These are phyloP conservation scores for Jamesozyma jinghongensis DNA, from an alignment of 805 yeast genomes.

Conservation along the genomic window DNA sequence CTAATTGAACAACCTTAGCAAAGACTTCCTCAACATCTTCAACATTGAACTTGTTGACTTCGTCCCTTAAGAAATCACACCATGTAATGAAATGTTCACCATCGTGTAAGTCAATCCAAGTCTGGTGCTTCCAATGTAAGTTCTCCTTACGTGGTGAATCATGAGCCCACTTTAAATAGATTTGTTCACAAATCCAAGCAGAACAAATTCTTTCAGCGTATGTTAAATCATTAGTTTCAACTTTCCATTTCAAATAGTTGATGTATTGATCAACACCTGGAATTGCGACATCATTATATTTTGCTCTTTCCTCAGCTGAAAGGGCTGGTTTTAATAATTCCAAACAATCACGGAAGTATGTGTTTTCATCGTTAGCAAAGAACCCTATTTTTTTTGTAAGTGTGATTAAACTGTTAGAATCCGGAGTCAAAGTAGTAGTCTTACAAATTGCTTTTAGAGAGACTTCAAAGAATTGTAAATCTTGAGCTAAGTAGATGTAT, in stretches of 20 bases:
- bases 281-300: conserved; percentile 9
- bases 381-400: conserved; percentile 45
- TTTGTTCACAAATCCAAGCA: conserved; percentile 40
- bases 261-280: conserved; percentile 35
- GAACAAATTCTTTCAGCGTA: conserved; percentile 38
- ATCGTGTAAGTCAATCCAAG: conserved; percentile 45
- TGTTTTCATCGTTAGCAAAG: conserved; percentile 40
- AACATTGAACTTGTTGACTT: conserved; percentile 34
- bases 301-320: conserved; percentile 7
- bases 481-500: conserved; percentile 41
- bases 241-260: conserved; percentile 28
- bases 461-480: conserved; percentile 38
- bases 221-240: conserved; percentile 18
- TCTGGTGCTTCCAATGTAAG: conserved; percentile 39
- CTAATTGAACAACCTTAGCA: conserved; percentile 32
- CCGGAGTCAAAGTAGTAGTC: conserved; percentile 37
- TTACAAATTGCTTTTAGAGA: conserved; percentile 38
- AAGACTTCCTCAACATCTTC: conserved; percentile 28
- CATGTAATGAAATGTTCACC: conserved; percentile 40
- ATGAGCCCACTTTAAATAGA: conserved; percentile 46
- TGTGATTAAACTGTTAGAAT: conserved; percentile 30
- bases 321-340: conserved; percentile 17
- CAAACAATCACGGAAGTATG: conserved; percentile 35
- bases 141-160: conserved; percentile 24
- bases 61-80: conserved; percentile 38